Conservation (phyloP, 306 rosid species). For the Canavalia ensiformis region DNA sequence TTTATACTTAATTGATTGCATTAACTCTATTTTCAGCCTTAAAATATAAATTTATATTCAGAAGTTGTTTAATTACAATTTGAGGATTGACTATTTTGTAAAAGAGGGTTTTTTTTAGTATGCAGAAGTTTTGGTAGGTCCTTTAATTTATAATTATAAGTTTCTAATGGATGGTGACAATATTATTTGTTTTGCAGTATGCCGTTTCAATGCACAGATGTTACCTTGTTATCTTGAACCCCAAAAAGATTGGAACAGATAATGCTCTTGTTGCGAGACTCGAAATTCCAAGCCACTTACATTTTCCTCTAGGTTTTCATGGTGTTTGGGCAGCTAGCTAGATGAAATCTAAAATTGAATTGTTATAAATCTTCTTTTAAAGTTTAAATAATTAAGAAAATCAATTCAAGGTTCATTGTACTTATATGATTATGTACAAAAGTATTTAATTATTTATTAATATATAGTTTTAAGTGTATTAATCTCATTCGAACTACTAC, state of each 20-base stretch:
- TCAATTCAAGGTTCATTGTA: constrained; percentile 13
- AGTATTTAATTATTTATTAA: neutral
- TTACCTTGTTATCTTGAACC: constrained; percentile 69
- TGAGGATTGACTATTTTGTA: neutral
- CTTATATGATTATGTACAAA: neutral
- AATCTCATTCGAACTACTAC: neutral
- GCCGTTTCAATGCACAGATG: constrained; percentile 86
- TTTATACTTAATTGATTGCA: neutral
- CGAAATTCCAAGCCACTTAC: constrained; percentile 82
- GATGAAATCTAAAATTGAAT: constrained; percentile 32
- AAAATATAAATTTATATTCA: neutral
- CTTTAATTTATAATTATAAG: neutral
- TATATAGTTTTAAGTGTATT: neutral
- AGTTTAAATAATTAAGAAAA: neutral
- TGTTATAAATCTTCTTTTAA: neutral
- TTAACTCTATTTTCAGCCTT: neutral
- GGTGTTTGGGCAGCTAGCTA: constrained; percentile 78
- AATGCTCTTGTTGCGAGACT: constrained; percentile 79
- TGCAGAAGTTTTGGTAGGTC: neutral
- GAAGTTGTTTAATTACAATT: neutral
- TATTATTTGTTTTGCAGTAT: constrained; percentile 64
- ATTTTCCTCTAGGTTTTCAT: constrained; percentile 88
- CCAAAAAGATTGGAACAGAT: constrained; percentile 68
- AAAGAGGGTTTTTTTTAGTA: neutral
- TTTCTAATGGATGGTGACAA: neutral